Evolutionary conservation across 352 stramenopile genomes (phyloP).

Genomic region (Globisporangium emineosum): DNA sequence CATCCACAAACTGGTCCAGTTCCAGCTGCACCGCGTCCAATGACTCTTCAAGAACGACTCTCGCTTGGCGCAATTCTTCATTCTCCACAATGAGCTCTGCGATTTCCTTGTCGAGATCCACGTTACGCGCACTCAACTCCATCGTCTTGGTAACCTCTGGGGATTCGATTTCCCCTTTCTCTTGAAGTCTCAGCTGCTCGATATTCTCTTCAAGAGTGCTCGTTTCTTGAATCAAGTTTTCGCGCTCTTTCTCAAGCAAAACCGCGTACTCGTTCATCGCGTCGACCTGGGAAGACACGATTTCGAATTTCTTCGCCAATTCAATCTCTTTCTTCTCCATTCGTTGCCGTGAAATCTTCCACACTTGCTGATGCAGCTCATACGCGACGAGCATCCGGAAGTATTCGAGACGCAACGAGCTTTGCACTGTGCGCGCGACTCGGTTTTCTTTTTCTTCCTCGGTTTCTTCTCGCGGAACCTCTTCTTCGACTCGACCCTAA

Average conservation of each 20-base stretch:
- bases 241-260: slow-evolving; percentile 54
- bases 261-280: slow-evolving; percentile 38
- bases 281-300: slow-evolving; percentile 49
- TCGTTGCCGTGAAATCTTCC: slow-evolving; percentile 47
- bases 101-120: slow-evolving; percentile 67
- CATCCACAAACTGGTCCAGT: slow-evolving; percentile 58
- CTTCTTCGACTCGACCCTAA: slow-evolving; percentile 63
- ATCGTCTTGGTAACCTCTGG: slow-evolving; percentile 56
- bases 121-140: slow-evolving; percentile 50
- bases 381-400: slow-evolving; percentile 71
- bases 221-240: slow-evolving; percentile 53
- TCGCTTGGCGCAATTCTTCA: slow-evolving; percentile 48
- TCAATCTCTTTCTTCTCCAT: slow-evolving; percentile 50
- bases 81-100: slow-evolving; percentile 71
- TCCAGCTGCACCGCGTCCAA: slow-evolving; percentile 64
- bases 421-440: slow-evolving; percentile 53
- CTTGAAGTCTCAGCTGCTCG: slow-evolving; percentile 56
- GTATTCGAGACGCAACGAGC: slow-evolving; percentile 66
- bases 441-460: slow-evolving; percentile 69
- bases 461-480: slow-evolving; percentile 54
- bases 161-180: slow-evolving; percentile 54
- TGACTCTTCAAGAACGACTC: slow-evolving; percentile 46
- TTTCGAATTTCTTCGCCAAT: slow-evolving; percentile 52
- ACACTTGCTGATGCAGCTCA: slow-evolving; percentile 79
- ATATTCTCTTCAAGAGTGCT: slow-evolving; percentile 53